Evolutionary conservation across 345 rosid genomes (phyloP).

Genomic region (Noccaea caerulescens): DNA sequence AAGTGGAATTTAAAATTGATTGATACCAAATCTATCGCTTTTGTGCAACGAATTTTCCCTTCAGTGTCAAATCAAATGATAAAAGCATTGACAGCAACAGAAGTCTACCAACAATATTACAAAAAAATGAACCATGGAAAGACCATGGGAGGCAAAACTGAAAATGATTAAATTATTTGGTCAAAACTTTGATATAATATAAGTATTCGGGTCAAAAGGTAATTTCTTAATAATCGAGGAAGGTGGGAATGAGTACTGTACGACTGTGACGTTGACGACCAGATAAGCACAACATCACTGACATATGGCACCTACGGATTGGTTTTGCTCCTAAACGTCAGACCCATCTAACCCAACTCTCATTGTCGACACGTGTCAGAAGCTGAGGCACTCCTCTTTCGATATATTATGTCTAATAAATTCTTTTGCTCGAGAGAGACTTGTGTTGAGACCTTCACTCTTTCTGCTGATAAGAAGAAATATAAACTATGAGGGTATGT

Average conservation of each 20-base stretch:
- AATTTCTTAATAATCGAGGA: slow-evolving; percentile 23
- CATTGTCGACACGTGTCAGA: slow-evolving; percentile 47
- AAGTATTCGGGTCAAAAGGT: slow-evolving; percentile 28
- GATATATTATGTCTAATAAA: slow-evolving; percentile 17
- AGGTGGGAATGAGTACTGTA: no score
- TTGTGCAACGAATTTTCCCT: slow-evolving; percentile 29
- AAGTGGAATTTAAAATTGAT: slow-evolving; percentile 12
- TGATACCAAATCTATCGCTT: slow-evolving; percentile 33
- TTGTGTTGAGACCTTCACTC: neutral
- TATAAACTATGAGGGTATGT: slow-evolving; percentile 41
- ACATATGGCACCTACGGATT: slow-evolving; percentile 44
- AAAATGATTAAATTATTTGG: slow-evolving; percentile 7
- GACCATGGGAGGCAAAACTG: slow-evolving; percentile 1
- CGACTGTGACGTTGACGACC: slow-evolving; percentile 6
- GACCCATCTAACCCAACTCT: slow-evolving; percentile 46
- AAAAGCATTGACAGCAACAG: slow-evolving; percentile 31
- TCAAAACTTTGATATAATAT: slow-evolving; percentile 2
- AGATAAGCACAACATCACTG: slow-evolving; percentile 51
- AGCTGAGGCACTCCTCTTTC: slow-evolving; percentile 11
- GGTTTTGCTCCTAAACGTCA: slow-evolving; percentile 26
- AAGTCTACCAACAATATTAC: slow-evolving; percentile 38
- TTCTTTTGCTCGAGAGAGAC: no score
- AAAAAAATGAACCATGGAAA: slow-evolving; percentile 15
- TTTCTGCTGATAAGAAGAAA: slow-evolving; percentile 20
- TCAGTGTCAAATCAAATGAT: slow-evolving; percentile 29